phyloP scores from a whole-genome alignment of 1,284 basidiomycete species.

The Irpex sp. region DNA sequence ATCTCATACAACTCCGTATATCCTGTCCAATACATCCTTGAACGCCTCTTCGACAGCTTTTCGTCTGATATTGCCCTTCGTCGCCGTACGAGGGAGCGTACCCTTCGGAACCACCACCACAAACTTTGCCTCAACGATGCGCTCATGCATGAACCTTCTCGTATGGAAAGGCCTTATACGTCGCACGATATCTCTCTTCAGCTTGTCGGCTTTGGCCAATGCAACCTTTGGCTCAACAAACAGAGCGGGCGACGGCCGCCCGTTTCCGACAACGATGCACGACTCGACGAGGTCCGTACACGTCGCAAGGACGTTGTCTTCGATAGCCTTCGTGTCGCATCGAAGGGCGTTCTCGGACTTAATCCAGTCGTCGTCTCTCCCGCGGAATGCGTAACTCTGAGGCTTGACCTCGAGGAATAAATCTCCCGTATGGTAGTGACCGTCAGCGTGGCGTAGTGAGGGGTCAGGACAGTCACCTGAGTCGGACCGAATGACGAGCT shows the following conservation, averaged over 20 bases:
- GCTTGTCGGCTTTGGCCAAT: constrained; percentile 32
- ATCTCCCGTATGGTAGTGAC: constrained; percentile 71
- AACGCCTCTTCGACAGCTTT: constrained; percentile 58
- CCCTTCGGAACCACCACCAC: constrained; percentile 53
- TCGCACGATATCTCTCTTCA: constrained; percentile 59
- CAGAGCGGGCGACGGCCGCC: constrained; percentile 60
- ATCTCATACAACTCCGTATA: constrained; percentile 28
- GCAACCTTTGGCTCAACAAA: constrained; percentile 55
- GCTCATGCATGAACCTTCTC: constrained; percentile 63
- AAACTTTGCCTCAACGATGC: constrained; percentile 49
- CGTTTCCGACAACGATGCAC: constrained; percentile 63
- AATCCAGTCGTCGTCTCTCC: constrained; percentile 75
- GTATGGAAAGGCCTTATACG: constrained; percentile 57
- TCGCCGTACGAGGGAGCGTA: constrained; percentile 59
- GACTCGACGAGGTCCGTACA: constrained; percentile 52
- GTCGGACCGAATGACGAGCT: constrained; percentile 58
- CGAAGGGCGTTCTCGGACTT: constrained; percentile 68
- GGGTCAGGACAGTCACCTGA: constrained; percentile 63
- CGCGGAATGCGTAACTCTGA: constrained; percentile 55
- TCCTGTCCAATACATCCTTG: constrained; percentile 44
- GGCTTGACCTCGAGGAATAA: constrained; percentile 57
- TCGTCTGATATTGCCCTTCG: constrained; percentile 66
- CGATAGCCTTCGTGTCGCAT: constrained; percentile 72
- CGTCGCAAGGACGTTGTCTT: constrained; percentile 57
- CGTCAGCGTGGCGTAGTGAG: constrained; percentile 52